These are phyloP conservation scores for Grifola frondosa DNA, from an alignment of 1,284 basidiomycete species.

Conservation along the genomic window DNA sequence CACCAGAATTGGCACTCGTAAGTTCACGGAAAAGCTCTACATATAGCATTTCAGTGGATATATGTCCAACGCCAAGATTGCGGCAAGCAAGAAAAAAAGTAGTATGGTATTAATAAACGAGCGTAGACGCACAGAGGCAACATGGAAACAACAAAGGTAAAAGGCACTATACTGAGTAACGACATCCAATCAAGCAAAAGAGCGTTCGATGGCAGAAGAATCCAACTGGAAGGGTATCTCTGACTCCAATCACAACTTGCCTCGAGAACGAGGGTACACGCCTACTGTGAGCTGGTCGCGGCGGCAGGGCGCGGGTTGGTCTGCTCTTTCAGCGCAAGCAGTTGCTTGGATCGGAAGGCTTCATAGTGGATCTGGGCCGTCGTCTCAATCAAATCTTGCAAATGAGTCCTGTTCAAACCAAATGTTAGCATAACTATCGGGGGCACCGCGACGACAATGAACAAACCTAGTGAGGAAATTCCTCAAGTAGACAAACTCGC, in stretches of 20 bases:
- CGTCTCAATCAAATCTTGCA: slow-evolving; percentile 98
- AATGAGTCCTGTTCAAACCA: slow-evolving; percentile 69
- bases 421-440: not conserved
- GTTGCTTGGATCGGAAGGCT: slow-evolving; percentile 97
- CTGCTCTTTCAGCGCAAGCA: slow-evolving; percentile 87
- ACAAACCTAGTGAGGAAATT: slow-evolving; percentile 91
- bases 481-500: slow-evolving; percentile 96
- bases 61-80: too few species aligned
- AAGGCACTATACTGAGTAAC: slow-evolving; percentile 16
- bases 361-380: slow-evolving; percentile 99
- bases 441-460: not conserved
- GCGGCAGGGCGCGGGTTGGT: slow-evolving; percentile 31
- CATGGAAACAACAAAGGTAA: slow-evolving; percentile 20
- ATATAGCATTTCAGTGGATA: too few species aligned
- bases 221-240: slow-evolving; percentile 24
- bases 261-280: slow-evolving; percentile 2
- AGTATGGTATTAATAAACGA: slow-evolving; percentile 26
- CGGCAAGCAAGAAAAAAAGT: too few species aligned
- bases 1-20: too few species aligned
- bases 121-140: slow-evolving; percentile 24
- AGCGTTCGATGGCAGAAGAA: slow-evolving; percentile 20
- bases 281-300: slow-evolving; percentile 15
- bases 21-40: too few species aligned
- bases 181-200: slow-evolving; percentile 24
- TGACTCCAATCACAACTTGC: slow-evolving; percentile 10